These are phyloP conservation scores for Geotrichum phurueaensis DNA, from an alignment of 1,139 yeast species.

Conservation along the genomic window DNA sequence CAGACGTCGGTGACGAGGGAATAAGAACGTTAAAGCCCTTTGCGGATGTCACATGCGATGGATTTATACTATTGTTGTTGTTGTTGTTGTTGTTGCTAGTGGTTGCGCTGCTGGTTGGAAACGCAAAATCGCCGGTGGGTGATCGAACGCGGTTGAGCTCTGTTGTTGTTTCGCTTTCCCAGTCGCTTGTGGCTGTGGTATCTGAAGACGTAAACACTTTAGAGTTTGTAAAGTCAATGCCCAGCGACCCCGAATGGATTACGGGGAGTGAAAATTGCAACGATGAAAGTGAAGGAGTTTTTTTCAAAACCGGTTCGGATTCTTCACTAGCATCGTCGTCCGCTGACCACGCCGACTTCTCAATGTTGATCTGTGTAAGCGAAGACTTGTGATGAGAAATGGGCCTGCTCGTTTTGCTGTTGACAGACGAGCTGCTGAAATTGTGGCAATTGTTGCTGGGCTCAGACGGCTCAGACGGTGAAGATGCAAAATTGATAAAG, in stretches of 20 bases:
- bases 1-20: background rate
- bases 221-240: background rate
- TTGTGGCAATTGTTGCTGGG: background rate
- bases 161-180: conserved; percentile 10
- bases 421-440: background rate
- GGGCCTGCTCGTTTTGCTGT: background rate
- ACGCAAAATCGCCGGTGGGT: background rate
- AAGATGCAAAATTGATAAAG: background rate
- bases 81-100: background rate
- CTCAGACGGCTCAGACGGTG: background rate
- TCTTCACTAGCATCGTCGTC: background rate
- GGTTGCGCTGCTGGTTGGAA: background rate
- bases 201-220: background rate
- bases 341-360: conserved; percentile 4
- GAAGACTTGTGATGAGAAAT: conserved; percentile 4
- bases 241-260: background rate
- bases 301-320: background rate
- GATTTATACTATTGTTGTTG: background rate
- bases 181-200: background rate
- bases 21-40: background rate
- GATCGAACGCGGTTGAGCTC: conserved; percentile 6
- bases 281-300: background rate
- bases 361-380: conserved; percentile 2
- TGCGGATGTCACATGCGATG: background rate
- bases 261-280: background rate